Percentiles rank a stretch among this genome's conserved stretches.
These are phyloP conservation scores for Eutrema salsugineum DNA, from an alignment of 441 rosid species.

Conservation along the genomic window DNA sequence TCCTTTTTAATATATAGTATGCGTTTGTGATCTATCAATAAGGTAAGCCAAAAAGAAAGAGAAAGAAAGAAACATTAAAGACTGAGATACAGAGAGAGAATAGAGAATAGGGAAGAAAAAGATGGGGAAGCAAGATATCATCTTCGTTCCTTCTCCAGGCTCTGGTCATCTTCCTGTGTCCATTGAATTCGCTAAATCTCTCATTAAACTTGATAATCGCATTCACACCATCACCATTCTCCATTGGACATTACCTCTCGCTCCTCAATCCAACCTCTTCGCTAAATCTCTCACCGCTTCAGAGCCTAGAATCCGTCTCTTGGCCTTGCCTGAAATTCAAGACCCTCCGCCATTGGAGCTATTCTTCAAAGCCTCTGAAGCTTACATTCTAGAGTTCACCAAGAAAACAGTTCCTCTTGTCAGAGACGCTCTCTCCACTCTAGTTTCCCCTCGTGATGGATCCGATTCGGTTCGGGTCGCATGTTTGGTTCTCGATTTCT, in stretches of 20 bases:
- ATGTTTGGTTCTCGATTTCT: slow-evolving; percentile 30
- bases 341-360: slow-evolving; percentile 31
- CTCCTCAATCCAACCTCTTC: slow-evolving; percentile 22
- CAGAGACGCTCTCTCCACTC: slow-evolving; percentile 13
- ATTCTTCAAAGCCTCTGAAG: slow-evolving; percentile 20
- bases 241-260: slow-evolving; percentile 16
- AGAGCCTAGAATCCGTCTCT: slow-evolving; percentile 19
- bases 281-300: slow-evolving; percentile 28
- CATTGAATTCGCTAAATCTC: slow-evolving; percentile 30
- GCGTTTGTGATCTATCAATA: not conserved
- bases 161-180: slow-evolving; percentile 28
- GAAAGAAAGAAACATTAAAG: not conserved
- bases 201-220: slow-evolving; percentile 20
- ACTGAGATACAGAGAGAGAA: not conserved
- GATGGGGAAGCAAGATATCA: slow-evolving; percentile 18
- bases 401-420: slow-evolving; percentile 28
- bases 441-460: not conserved
- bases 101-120: not conserved
- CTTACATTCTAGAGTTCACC: slow-evolving; percentile 23
- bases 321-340: slow-evolving; percentile 15
- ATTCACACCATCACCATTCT: slow-evolving; percentile 27
- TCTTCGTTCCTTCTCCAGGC: slow-evolving; percentile 25
- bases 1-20: not conserved
- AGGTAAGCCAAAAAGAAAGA: not conserved
- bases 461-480: slow-evolving; percentile 6